phyloP scores from a whole-genome alignment of 495 filamentous ascomycete species.

The Aspergillus coremiiformis region DNA sequence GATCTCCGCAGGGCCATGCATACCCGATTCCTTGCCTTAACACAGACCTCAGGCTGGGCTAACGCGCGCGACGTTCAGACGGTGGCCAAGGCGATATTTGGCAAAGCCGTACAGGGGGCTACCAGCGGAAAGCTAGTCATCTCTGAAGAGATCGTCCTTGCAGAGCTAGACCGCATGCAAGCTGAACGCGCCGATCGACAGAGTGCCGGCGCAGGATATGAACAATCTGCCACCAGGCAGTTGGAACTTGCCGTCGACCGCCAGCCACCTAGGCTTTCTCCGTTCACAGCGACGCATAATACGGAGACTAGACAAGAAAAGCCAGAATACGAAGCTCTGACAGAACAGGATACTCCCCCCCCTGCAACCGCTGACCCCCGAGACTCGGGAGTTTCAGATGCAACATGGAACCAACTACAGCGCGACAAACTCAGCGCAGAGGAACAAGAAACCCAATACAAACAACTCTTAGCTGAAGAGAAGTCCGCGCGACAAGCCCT shows the following conservation, averaged over 20 bases:
- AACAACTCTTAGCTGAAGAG: slow-evolving; percentile 10
- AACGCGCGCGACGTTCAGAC: slow-evolving; percentile 61
- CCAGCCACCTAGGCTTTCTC: background rate
- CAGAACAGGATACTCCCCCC: background rate
- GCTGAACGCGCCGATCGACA: slow-evolving; percentile 23
- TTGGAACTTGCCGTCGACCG: background rate
- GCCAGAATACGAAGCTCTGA: background rate
- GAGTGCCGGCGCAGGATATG: background rate
- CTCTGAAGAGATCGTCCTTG: slow-evolving; percentile 26
- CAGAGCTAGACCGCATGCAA: slow-evolving; percentile 38
- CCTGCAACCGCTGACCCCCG: slow-evolving; percentile 17
- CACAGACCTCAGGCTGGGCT: slow-evolving; percentile 50
- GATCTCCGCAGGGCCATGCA: slow-evolving; percentile 20
- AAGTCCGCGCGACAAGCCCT: slow-evolving; percentile 1
- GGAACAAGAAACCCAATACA: slow-evolving; percentile 12
- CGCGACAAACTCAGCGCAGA: slow-evolving; percentile 34
- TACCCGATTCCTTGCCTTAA: slow-evolving; percentile 33
- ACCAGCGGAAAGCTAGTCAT: slow-evolving; percentile 17
- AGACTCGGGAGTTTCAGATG: slow-evolving; percentile 53
- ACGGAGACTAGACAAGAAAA: background rate
- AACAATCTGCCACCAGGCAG: background rate
- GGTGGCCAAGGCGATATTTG: slow-evolving; percentile 46
- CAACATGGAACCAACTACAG: slow-evolving; percentile 53
- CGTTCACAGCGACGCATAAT: background rate
- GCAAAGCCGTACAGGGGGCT: slow-evolving; percentile 28